Conservation (phyloP, 345 rosid genomes). For the Dovyalis caffra region DNA sequence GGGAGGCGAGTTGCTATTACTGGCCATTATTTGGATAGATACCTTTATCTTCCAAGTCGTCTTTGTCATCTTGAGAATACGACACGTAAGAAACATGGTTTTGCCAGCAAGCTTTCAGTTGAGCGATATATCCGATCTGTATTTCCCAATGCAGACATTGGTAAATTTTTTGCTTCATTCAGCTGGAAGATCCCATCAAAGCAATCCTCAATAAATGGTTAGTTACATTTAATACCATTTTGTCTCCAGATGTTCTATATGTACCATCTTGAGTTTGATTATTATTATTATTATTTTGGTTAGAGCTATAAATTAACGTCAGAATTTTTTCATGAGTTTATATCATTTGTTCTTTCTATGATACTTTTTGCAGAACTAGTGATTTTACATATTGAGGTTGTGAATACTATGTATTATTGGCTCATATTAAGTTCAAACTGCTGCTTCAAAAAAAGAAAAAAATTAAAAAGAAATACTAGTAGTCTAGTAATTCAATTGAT, state of each 20-base stretch:
- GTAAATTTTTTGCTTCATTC: constrained; percentile 65
- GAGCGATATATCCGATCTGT: constrained; percentile 36
- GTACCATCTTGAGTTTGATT: too few species aligned
- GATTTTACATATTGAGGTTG: too few species aligned
- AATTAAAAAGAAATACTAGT: too few species aligned
- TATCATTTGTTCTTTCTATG: too few species aligned
- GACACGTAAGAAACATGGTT: constrained; percentile 23
- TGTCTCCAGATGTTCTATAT: too few species aligned
- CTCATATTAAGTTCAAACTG: neutral
- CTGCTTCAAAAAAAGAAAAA: neutral
- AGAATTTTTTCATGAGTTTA: too few species aligned
- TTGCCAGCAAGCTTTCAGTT: constrained; percentile 60
- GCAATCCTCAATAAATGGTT: constrained; percentile 37
- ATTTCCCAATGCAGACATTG: constrained; percentile 58
- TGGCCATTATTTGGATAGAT: constrained; percentile 61
- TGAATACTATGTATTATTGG: too few species aligned
- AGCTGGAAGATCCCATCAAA: constrained; percentile 66
- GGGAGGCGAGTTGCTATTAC: constrained; percentile 54
- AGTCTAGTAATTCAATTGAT: too few species aligned
- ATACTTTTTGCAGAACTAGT: too few species aligned
- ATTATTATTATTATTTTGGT: too few species aligned
- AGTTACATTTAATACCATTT: constrained; percentile 12
- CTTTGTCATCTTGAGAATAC: constrained; percentile 25
- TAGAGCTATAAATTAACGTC: too few species aligned
- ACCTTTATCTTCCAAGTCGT: constrained; percentile 62